These are phyloP conservation scores for Pinus taeda DNA, from an alignment of 75 land plant genomes.

Conservation along the genomic window DNA sequence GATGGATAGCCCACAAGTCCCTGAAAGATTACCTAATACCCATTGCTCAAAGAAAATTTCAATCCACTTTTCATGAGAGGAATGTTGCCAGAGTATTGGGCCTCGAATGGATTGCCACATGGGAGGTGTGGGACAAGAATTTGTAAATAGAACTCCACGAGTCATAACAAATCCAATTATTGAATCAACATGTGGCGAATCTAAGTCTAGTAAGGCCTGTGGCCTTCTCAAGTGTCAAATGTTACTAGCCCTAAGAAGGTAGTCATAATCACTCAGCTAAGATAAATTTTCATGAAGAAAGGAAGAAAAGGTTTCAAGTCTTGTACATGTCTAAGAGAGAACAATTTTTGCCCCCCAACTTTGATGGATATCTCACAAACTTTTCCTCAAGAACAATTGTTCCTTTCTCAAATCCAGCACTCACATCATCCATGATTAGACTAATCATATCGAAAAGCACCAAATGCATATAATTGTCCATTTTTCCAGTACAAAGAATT, in stretches of 20 bases:
- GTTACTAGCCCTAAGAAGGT: conserved; percentile 35
- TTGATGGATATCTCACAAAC: conserved; percentile 56
- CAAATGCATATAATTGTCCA: too few relatives aligned
- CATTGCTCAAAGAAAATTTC: conserved; percentile 22
- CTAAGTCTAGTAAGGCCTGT: conserved; percentile 11
- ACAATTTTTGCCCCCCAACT: conserved; percentile 88
- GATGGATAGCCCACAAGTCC: conserved; percentile 9
- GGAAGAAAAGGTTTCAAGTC: too few relatives aligned
- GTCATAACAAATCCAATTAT: conserved; percentile 80
- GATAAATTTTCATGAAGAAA: conserved; percentile 7
- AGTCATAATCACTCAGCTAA: conserved; percentile 79
- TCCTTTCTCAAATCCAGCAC: neutral
- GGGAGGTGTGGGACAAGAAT: conserved; percentile 60
- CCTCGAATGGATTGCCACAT: conserved; percentile 89
- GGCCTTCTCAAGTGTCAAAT: neutral
- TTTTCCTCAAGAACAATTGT: conserved; percentile 38
- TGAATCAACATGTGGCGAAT: conserved; percentile 42
- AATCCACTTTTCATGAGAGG: conserved; percentile 42
- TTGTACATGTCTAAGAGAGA: conserved; percentile 69
- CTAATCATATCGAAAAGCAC: too few relatives aligned
- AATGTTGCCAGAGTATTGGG: conserved; percentile 82
- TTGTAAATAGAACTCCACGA: conserved; percentile 89
- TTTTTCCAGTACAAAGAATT: too few relatives aligned
- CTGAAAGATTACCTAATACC: neutral
- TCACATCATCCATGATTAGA: too few relatives aligned